These are phyloP conservation scores for Triticum urartu DNA, from an alignment of 176 grass and related monocot genomes.

Conservation along the genomic window DNA sequence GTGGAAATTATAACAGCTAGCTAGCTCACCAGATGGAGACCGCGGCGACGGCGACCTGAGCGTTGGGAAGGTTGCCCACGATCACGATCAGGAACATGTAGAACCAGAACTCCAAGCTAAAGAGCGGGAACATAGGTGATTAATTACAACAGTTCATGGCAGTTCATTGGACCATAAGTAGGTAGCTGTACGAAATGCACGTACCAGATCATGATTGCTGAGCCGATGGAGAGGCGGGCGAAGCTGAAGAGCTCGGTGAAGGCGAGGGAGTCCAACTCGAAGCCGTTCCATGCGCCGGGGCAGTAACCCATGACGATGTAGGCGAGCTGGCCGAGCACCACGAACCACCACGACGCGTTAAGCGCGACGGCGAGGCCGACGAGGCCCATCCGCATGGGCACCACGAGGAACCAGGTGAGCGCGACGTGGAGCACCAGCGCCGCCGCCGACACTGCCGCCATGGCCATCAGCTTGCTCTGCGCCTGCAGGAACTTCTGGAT, in stretches of 20 bases:
- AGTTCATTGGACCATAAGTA: not conserved
- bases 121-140: not conserved
- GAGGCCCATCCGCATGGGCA: slow-evolving; percentile 49
- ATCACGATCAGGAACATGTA: slow-evolving; percentile 83
- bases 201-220: slow-evolving; percentile 84
- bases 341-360: slow-evolving; percentile 75
- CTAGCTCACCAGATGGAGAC: slow-evolving; percentile 69
- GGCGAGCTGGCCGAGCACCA: slow-evolving; percentile 50
- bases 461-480: slow-evolving; percentile 74
- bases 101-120: slow-evolving; percentile 86
- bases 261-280: slow-evolving; percentile 61
- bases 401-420: slow-evolving; percentile 63
- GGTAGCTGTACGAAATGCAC: not conserved
- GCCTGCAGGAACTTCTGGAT: slow-evolving; percentile 77
- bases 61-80: slow-evolving; percentile 67
- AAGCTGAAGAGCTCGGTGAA: slow-evolving; percentile 57
- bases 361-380: slow-evolving; percentile 70
- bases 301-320: slow-evolving; percentile 71
- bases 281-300: slow-evolving; percentile 81
- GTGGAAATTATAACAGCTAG: not conserved
- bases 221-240: slow-evolving; percentile 77
- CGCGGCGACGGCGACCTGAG: slow-evolving; percentile 79
- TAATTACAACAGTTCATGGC: not conserved
- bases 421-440: slow-evolving; percentile 54
- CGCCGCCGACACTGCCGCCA: slow-evolving; percentile 47